These are phyloP conservation scores for Silene vulgaris DNA, from an alignment of 179 eudicot genomes.

Conservation along the genomic window DNA sequence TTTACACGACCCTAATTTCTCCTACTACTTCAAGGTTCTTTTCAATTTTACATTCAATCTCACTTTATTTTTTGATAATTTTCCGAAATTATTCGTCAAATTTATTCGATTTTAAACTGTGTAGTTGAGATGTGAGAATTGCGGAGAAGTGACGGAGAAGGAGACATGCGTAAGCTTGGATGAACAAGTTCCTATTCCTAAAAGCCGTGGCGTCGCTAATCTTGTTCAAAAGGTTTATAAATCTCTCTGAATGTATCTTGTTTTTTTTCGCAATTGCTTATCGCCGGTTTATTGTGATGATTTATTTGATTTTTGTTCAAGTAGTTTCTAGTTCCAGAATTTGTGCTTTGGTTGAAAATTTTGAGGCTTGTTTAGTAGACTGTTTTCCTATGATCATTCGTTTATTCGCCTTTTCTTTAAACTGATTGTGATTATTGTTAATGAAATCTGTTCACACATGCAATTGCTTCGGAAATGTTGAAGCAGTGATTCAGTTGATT, in stretches of 20 bases:
- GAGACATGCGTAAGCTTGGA: slow-evolving; percentile 61
- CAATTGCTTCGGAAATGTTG: not conserved
- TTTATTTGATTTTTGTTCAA: not conserved
- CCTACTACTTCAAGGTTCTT: slow-evolving; percentile 70
- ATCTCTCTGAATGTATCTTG: not conserved
- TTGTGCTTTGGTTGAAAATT: not conserved
- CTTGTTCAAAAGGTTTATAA: slow-evolving; percentile 69
- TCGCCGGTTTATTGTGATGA: no score
- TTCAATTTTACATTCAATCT: not conserved
- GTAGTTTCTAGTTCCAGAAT: not conserved
- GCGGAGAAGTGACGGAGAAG: slow-evolving; percentile 78
- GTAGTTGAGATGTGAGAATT: slow-evolving; percentile 78
- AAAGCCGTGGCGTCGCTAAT: slow-evolving; percentile 49
- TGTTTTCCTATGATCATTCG: not conserved
- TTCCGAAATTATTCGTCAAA: not conserved
- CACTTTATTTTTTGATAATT: not conserved
- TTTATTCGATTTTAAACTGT: not conserved
- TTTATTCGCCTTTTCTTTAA: not conserved
- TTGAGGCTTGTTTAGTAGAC: no score
- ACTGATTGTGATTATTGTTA: not conserved
- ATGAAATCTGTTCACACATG: not conserved
- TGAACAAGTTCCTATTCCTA: slow-evolving; percentile 49
- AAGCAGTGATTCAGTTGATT: not conserved
- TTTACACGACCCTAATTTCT: slow-evolving; percentile 63
- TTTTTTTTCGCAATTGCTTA: not conserved